Percentiles rank a stretch among this genome's conserved stretches.
phyloP scores from a whole-genome alignment of 2,329 filamentous ascomycete species.

The Botrytis fabae region DNA sequence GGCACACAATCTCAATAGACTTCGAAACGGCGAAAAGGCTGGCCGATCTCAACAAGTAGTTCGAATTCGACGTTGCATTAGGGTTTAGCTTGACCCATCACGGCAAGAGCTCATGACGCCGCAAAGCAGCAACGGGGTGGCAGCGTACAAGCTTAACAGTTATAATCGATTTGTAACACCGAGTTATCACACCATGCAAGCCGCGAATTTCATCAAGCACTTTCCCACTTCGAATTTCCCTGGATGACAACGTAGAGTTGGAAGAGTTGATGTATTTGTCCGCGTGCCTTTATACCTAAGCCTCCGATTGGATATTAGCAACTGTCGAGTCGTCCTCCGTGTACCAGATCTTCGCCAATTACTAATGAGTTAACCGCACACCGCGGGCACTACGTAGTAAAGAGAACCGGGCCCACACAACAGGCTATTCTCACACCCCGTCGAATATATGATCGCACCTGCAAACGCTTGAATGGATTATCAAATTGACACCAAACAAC shows the following conservation, averaged over 20 bases:
- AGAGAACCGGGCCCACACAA: background rate
- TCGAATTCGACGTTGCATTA: background rate
- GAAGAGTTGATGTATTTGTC: background rate
- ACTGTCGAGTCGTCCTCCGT: background rate
- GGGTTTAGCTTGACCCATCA: background rate
- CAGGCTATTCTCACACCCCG: background rate
- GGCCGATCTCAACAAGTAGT: constrained; percentile 1
- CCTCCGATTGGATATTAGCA: background rate
- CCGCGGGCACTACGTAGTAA: background rate
- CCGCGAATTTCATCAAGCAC: background rate
- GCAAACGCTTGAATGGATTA: background rate
- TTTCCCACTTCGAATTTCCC: background rate
- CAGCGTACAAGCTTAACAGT: background rate
- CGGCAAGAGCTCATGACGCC: background rate
- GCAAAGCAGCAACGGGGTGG: background rate
- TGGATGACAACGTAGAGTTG: background rate
- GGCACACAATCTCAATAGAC: background rate
- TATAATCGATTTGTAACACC: background rate
- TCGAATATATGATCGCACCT: background rate
- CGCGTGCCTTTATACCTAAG: background rate
- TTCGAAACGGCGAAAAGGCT: background rate
- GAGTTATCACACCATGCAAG: background rate
- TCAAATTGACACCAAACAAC: background rate
- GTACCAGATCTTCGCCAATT: background rate
- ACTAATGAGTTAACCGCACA: background rate